These are phyloP conservation scores for Iberis pinnata DNA, from an alignment of 345 rosid genomes.

Conservation along the genomic window DNA sequence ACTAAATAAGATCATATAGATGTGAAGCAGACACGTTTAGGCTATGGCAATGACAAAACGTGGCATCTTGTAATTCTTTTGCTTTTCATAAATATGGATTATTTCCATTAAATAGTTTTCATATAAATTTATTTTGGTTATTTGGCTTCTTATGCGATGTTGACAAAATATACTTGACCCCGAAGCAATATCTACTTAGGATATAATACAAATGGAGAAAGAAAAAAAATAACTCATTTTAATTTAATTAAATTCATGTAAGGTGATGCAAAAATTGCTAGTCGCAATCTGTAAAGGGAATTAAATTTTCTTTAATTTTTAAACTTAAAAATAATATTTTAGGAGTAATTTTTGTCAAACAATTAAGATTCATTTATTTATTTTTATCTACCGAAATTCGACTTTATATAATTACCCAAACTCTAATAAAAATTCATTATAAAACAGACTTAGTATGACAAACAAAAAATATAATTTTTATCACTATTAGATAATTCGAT, in stretches of 20 bases:
- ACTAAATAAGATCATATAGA: constrained; percentile 11
- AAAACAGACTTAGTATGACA: too few relatives aligned
- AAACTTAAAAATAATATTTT: too few relatives aligned
- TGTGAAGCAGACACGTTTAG: constrained; percentile 33
- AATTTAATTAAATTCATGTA: neutral
- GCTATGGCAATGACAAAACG: constrained; percentile 26
- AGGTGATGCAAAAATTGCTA: constrained; percentile 2
- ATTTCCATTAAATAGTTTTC: constrained; percentile 16
- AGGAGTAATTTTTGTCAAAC: too few relatives aligned
- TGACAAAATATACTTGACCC: constrained; percentile 29
- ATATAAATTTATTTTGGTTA: neutral
- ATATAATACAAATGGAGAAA: constrained; percentile 13
- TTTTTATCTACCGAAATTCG: too few relatives aligned
- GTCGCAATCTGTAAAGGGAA: neutral
- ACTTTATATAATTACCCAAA: too few relatives aligned
- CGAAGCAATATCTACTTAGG: constrained; percentile 29
- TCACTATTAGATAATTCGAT: too few relatives aligned
- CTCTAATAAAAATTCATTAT: too few relatives aligned
- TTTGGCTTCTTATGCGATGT: constrained; percentile 23
- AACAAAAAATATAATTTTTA: too few relatives aligned
- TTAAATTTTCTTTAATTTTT: too few relatives aligned
- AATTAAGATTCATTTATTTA: too few relatives aligned
- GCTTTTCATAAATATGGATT: constrained; percentile 19
- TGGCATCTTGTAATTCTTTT: constrained; percentile 32
- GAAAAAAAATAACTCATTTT: neutral